Conservation (phyloP, 441 rosid genomes). For the Macaranga tanarius region DNA sequence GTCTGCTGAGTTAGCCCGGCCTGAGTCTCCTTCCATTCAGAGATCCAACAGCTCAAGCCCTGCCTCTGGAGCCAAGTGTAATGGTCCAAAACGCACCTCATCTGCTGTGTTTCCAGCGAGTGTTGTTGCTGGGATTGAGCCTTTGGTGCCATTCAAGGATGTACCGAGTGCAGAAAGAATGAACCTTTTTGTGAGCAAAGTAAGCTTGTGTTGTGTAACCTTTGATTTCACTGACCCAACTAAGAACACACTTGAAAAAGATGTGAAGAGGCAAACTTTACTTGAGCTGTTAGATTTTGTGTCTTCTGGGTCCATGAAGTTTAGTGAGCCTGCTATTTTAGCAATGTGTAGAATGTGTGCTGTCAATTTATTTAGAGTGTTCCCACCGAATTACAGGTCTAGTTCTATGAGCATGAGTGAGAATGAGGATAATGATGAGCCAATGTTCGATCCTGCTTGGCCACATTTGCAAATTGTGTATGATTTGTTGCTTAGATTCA, state of each 20-base stretch:
- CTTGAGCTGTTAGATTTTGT: slow-evolving; percentile 80
- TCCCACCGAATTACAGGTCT: slow-evolving; percentile 64
- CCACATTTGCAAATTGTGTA: slow-evolving; percentile 85
- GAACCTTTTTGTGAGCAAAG: slow-evolving; percentile 81
- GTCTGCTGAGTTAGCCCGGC: slow-evolving; percentile 43
- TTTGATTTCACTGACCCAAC: slow-evolving; percentile 80
- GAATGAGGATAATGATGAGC: slow-evolving; percentile 69
- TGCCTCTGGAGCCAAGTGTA: slow-evolving; percentile 41
- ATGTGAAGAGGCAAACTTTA: slow-evolving; percentile 73
- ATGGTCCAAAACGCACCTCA: slow-evolving; percentile 61
- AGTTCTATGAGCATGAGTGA: slow-evolving; percentile 34
- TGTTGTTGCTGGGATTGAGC: slow-evolving; percentile 79
- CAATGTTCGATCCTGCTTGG: slow-evolving; percentile 82
- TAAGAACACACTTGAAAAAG: slow-evolving; percentile 68
- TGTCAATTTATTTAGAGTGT: slow-evolving; percentile 69
- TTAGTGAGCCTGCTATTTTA: slow-evolving; percentile 71
- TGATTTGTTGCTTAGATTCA: slow-evolving; percentile 74
- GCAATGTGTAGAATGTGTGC: slow-evolving; percentile 94
- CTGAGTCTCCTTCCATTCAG: slow-evolving; percentile 39
- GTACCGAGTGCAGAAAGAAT: slow-evolving; percentile 66
- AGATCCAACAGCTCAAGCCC: slow-evolving; percentile 38
- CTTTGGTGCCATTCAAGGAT: slow-evolving; percentile 76
- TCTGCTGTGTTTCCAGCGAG: slow-evolving; percentile 82
- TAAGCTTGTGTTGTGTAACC: slow-evolving; percentile 77
- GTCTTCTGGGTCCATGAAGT: slow-evolving; percentile 55